Base-by-base conservation (phyloP, 2,329 filamentous ascomycete species). In the Penicillium sp. region DNA sequence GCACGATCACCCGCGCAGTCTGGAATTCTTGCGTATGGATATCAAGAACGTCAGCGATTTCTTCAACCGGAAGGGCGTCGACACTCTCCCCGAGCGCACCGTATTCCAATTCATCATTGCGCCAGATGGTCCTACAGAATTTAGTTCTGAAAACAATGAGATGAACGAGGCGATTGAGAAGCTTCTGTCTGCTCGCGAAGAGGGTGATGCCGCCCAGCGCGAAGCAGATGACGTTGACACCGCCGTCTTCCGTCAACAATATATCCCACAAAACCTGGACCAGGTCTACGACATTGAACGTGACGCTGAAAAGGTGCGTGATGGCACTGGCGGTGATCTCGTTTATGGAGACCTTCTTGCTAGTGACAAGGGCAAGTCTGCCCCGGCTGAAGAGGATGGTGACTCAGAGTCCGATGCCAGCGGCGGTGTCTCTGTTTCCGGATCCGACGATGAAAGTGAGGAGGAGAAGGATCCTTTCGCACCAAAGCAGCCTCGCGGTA, bases 21-120 rank as follows among this genome's bases (percentile, higher is more conserved):
- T 96, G 26, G 93, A 97, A 71, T 99, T 99, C 70, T 75, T 99
- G 65, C 87, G 94, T 29, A 97, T 97, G 92, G 94, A 99, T 70
- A 92, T 99, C 75, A 97, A 97, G 81, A 99, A 99, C 69, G 86
- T 96, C 1, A 89, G 87, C 19, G 91, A 96, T 72, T 99, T 96
- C 76, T 99, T 97, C 84, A 82, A 87, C 26, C 84, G 90, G 18
- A 88, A 96, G 71, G 89, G 88, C 36, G 91, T 97, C 2, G 87
- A 95, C 57, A 88, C 86, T 0, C 80, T 99, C 3, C 77, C 87
- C 1, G 93, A 97, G 72, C 85, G 89, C 28, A 79, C 83, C n/a
- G 80, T 92, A 10, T 99, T 95, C 75, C 84, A 87, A 62, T 97
- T 96, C 74, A 86, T 97, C 67, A 91, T 87, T 0, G 76, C 81